These are phyloP conservation scores for Prunus persica DNA, from an alignment of 306 rosid genomes.

Conservation along the genomic window Prunus_persica_NCBIv2 NC_034016.1:15902501-15903000, in stretches of 20 bases:
- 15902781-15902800: conserved; percentile 97
- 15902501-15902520: conserved; percentile 23
- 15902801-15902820: conserved; percentile 84
- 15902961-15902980: conserved; percentile 60
- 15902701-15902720: conserved; percentile 61
- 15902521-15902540: conserved; percentile 41
- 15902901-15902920: conserved; percentile 93
- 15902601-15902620: conserved; percentile 70
- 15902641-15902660: conserved; percentile 68
- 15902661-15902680: conserved; percentile 60
- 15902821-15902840: conserved; percentile 85
- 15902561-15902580: conserved; percentile 81
- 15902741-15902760: conserved; percentile 50
- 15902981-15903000: conserved; percentile 53
- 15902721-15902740: conserved; percentile 36
- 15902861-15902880: conserved; percentile 75
- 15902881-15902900: conserved; percentile 88
- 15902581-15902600: conserved; percentile 78
- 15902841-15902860: conserved; percentile 99
- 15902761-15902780: conserved; percentile 54
- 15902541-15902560: conserved; percentile 59
- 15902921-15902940: conserved; percentile 47
- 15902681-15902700: conserved; percentile 66
- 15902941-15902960: conserved; percentile 38
- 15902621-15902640: conserved; percentile 55